These are phyloP conservation scores for Diddensiella transvaalensis DNA, from an alignment of 805 yeast species.

Conservation along the genomic window DNA sequence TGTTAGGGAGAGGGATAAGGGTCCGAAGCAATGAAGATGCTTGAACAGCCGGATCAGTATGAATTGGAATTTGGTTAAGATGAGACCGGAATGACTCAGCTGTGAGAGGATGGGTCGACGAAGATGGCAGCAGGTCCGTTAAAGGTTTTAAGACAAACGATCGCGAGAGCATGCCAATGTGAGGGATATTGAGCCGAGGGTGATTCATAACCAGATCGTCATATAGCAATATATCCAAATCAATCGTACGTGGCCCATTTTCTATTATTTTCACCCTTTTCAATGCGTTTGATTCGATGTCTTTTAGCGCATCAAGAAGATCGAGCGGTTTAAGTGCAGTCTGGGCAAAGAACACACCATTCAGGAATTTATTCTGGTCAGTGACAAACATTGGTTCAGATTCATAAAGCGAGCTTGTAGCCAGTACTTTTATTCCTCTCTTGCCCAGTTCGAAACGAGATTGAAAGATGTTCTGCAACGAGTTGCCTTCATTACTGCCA, in stretches of 20 bases:
- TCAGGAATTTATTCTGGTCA: constrained; percentile 77
- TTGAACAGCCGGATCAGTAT: constrained; percentile 24
- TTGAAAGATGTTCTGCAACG: constrained; percentile 52
- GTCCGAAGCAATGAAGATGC: constrained; percentile 25
- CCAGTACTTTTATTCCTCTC: constrained; percentile 45
- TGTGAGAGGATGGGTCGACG: constrained; percentile 73
- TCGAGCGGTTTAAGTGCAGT: constrained; percentile 64
- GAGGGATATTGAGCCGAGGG: constrained; percentile 71
- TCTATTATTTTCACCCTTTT: constrained; percentile 72
- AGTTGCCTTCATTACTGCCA: constrained; percentile 84
- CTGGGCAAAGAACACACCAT: constrained; percentile 71
- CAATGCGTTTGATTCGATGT: constrained; percentile 70
- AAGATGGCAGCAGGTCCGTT: constrained; percentile 71
- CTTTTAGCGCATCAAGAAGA: constrained; percentile 58
- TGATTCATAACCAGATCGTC: constrained; percentile 55
- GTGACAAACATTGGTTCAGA: constrained; percentile 89
- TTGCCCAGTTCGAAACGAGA: constrained; percentile 50
- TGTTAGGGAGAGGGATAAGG: constrained; percentile 24
- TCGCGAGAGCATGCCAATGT: constrained; percentile 81
- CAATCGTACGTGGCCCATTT: constrained; percentile 91
- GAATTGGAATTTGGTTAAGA: constrained; percentile 50
- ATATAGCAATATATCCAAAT: constrained; percentile 79
- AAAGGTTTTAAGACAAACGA: constrained; percentile 88
- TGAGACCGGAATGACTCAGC: constrained; percentile 77
- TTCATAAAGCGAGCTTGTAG: constrained; percentile 75